Evolutionary conservation across 176 grass and related monocot species (phyloP), one percentile per base, ranked within the genome.

Genomic region (Musa acuminata): DNA sequence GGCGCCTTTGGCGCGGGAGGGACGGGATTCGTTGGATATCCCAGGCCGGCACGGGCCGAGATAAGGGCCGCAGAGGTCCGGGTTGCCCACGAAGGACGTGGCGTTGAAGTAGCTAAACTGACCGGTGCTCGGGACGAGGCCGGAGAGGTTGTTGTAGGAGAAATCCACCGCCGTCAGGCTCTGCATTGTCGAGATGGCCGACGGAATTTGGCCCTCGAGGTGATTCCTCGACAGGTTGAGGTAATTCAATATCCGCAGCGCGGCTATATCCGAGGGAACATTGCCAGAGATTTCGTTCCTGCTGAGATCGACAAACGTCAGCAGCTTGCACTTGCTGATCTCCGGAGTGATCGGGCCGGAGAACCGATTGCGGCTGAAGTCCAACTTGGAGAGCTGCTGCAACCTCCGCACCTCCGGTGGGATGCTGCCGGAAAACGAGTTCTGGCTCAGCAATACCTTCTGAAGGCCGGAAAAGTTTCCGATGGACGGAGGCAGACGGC

Each of bases 21-120:
- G 69, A 17, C 73, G 83, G 20, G 51, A 72, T 3, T 9, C 72
- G 35, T 81, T 71, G 0, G 71, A 66, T 23, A 52, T 80, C 59
- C 85, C 82, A 0, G 67, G 64, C 13, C 72, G 84, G 79, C 93
- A 97, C 9, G 83, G 74, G 35, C 80, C 81, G 49, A 97, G 87
- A 69, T 93, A 93, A 4, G 87, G 83, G 1, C 93, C 90, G 8
- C 93, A 97, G 65, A 97, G 80, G 1, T 83, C 74, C 0, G 83
- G 79, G 67, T 97, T 97, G 67, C 90, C 93, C 8, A 85, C 49
- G n/a, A 97, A 97, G 26, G 93, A 97, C 0, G 90, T 97, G 23
- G 87, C 87, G 27, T 97, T 97, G 90, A 97, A 97, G 78, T 97
- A 97, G 80, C 93, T 93, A 76, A 93, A 97, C 84, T 93, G 93